Evolutionary conservation across 495 filamentous ascomycete genomes (phyloP).

Genomic region (Podospora sp.): DNA sequence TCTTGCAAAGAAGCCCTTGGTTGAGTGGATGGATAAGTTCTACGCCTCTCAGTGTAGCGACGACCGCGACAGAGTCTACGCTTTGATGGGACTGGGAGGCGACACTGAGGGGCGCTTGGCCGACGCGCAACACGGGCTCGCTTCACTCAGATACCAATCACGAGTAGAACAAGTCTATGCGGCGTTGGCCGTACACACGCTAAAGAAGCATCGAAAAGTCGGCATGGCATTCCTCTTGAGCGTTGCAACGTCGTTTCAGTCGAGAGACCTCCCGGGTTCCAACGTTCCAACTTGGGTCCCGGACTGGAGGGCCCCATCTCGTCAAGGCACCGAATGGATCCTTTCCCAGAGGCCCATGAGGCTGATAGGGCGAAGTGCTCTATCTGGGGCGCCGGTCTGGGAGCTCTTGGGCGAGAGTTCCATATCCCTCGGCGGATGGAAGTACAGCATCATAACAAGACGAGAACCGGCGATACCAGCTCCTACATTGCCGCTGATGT

Average conservation of each 20-base stretch:
- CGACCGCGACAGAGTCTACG: slow-evolving; percentile 4
- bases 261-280: background rate
- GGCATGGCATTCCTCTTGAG: background rate
- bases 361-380: background rate
- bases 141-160: background rate
- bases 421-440: too few species aligned
- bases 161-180: background rate
- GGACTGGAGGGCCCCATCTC: background rate
- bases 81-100: background rate
- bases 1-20: background rate
- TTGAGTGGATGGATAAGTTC: too few species aligned
- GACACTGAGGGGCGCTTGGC: too few species aligned
- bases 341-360: background rate
- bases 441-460: too few species aligned
- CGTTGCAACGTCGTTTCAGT: background rate
- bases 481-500: too few species aligned
- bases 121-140: background rate
- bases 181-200: background rate
- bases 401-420: too few species aligned
- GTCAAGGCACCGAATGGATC: background rate
- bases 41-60: background rate
- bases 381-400: too few species aligned
- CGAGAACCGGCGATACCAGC: too few species aligned
- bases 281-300: background rate
- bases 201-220: background rate